phyloP scores from a whole-genome alignment of 2,329 filamentous ascomycete genomes.

The Westerdykella sp. region DNA sequence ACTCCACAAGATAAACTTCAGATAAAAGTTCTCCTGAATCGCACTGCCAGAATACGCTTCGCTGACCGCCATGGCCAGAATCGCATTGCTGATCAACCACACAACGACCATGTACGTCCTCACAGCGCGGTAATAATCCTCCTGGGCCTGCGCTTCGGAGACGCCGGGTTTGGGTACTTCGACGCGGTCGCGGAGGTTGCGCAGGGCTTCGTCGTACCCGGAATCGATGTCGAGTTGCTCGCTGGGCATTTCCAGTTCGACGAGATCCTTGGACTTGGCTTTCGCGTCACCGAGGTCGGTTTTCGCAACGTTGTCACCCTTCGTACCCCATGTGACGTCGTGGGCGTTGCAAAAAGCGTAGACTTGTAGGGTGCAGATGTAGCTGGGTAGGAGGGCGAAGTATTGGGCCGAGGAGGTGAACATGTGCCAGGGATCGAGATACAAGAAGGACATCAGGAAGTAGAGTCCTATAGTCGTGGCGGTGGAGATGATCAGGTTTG shows the following conservation, averaged over 20 bases:
- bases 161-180: slow-evolving; percentile 61
- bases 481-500: slow-evolving; percentile 88
- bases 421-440: slow-evolving; percentile 99
- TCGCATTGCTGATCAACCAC: slow-evolving; percentile 89
- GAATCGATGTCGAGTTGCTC: slow-evolving; percentile 98
- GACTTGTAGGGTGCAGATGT: slow-evolving; percentile 95
- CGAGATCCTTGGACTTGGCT: slow-evolving; percentile 64
- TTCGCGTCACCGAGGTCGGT: slow-evolving; percentile 87
- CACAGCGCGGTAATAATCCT: slow-evolving; percentile 97
- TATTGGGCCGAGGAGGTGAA: slow-evolving; percentile 88
- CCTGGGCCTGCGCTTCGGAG: slow-evolving; percentile 78
- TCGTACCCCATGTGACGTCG: slow-evolving; percentile 98
- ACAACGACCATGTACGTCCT: slow-evolving; percentile 95
- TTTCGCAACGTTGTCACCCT: slow-evolving; percentile 92
- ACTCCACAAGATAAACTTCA: slow-evolving; percentile 87
- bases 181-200: slow-evolving; percentile 88
- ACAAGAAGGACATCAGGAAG: slow-evolving; percentile 93
- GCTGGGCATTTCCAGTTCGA: slow-evolving; percentile 94
- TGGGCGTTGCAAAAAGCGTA: slow-evolving; percentile 99
- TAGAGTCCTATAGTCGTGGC: slow-evolving; percentile 86
- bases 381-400: slow-evolving; percentile 83
- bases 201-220: slow-evolving; percentile 92
- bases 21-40: slow-evolving; percentile 79
- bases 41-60: slow-evolving; percentile 71
- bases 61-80: slow-evolving; percentile 86